Evolutionary conservation across 192 early-diverging fungal genomes (phyloP).

Genomic region (Entomortierella beljakovae): DNA sequence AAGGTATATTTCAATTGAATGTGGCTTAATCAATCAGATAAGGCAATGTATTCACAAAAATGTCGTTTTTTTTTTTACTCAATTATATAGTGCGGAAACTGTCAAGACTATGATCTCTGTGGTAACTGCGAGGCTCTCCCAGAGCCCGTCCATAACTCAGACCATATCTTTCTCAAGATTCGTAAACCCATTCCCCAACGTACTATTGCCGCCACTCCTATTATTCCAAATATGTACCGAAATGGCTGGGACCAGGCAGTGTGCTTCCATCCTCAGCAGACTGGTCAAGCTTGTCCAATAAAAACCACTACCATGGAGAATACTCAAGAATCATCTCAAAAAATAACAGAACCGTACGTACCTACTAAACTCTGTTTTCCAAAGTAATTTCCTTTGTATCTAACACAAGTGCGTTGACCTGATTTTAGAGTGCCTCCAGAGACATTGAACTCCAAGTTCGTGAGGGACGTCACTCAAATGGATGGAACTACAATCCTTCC

Average conservation of each 20-base stretch:
- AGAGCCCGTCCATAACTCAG: conserved; percentile 52
- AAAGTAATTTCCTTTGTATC: no score
- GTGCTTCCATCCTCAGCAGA: conserved; percentile 19
- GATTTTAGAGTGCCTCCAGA: conserved; percentile 1
- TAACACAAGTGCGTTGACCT: neutral
- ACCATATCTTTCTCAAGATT: conserved; percentile 64
- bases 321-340: neutral
- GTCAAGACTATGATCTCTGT: conserved; percentile 73
- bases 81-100: conserved; percentile 63
- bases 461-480: conserved; percentile 74
- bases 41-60: neutral
- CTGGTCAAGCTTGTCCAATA: conserved; percentile 14
- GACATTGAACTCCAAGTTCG: conserved; percentile 48
- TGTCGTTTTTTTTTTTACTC: neutral
- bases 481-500: conserved; percentile 63
- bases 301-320: neutral
- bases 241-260: conserved; percentile 33
- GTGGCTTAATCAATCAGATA: neutral
- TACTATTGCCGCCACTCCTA: conserved; percentile 17
- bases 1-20: conserved; percentile 43
- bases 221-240: conserved; percentile 57
- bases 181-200: conserved; percentile 49
- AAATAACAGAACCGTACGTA: neutral
- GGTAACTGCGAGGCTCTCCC: conserved; percentile 65
- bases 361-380: neutral